Conservation (phyloP, 2,329 filamentous ascomycete species). For the Thielaviopsis musarum region DNA sequence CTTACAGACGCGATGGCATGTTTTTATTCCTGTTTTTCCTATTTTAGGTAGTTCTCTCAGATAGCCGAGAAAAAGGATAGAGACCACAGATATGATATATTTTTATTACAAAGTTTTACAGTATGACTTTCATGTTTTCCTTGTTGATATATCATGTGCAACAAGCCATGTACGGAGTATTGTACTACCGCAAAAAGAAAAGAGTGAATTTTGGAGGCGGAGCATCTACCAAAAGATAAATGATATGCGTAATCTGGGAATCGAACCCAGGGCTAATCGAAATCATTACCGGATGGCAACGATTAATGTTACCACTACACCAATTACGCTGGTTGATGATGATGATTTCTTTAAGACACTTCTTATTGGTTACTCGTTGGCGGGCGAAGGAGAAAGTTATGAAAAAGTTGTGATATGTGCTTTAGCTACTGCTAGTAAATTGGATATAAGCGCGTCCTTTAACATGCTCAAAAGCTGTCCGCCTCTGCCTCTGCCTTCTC, state of each 20-base stretch:
- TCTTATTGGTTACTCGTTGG: too few species aligned
- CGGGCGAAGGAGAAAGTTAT: too few species aligned
- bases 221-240: not conserved
- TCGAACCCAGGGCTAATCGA: slow-evolving; percentile 10
- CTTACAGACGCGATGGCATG: not conserved
- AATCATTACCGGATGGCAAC: slow-evolving; percentile 10
- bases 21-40: not conserved
- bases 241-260: slow-evolving; percentile 9
- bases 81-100: not conserved
- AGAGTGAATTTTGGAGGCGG: not conserved
- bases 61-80: not conserved
- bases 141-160: not conserved
- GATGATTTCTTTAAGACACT: not conserved
- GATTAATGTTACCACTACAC: slow-evolving; percentile 11
- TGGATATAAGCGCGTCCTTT: not conserved
- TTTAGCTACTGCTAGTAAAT: not conserved
- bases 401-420: too few species aligned
- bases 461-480: slow-evolving; percentile 22
- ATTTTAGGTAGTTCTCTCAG: not conserved
- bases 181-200: not conserved
- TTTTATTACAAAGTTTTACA: not conserved
- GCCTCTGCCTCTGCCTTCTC: slow-evolving; percentile 46
- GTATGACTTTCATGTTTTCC: not conserved
- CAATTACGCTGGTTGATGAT: slow-evolving; percentile 2
- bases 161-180: not conserved